Evolutionary conservation across 805 yeast species (phyloP).

Genomic region (Ogataea methylovora): DNA sequence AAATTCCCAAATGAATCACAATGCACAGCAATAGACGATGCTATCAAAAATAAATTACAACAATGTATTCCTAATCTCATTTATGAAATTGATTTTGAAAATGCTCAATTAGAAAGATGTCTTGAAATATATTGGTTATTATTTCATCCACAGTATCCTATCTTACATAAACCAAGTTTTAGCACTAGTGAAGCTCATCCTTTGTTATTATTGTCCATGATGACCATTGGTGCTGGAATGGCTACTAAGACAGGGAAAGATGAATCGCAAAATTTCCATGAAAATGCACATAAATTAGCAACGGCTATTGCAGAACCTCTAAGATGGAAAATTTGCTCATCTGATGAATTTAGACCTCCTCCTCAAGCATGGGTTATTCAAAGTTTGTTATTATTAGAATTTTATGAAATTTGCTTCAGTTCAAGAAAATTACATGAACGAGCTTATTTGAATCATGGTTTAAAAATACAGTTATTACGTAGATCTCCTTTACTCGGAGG

Average conservation of each 20-base stretch:
- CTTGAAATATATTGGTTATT: constrained; percentile 36
- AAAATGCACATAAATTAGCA: constrained; percentile 18
- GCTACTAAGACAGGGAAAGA: constrained; percentile 1
- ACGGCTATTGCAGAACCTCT: constrained; percentile 30
- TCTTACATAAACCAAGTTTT: constrained; percentile 38
- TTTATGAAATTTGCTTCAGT: constrained; percentile 35
- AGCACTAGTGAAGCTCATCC: constrained; percentile 40
- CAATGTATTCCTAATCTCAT: constrained; percentile 4
- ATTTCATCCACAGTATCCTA: constrained; percentile 43
- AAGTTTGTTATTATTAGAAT: constrained; percentile 33
- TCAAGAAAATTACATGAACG: constrained; percentile 37
- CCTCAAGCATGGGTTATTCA: constrained; percentile 37
- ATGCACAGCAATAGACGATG: constrained; percentile 1
- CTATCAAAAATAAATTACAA: constrained; percentile 6
- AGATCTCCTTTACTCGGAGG: constrained; percentile 34
- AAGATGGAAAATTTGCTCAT: constrained; percentile 33
- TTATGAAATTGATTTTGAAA: constrained; percentile 3
- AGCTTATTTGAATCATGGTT: constrained; percentile 40
- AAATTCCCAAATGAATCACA: constrained; percentile 3
- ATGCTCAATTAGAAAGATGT: constrained; percentile 6
- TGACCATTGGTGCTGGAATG: constrained; percentile 38
- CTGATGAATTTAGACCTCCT: constrained; percentile 33
- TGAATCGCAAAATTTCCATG: neutral
- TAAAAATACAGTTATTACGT: constrained; percentile 37
- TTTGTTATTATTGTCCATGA: constrained; percentile 42